Base-by-base conservation (phyloP, 306 rosid species). In the Begonia masoniana region DNA sequence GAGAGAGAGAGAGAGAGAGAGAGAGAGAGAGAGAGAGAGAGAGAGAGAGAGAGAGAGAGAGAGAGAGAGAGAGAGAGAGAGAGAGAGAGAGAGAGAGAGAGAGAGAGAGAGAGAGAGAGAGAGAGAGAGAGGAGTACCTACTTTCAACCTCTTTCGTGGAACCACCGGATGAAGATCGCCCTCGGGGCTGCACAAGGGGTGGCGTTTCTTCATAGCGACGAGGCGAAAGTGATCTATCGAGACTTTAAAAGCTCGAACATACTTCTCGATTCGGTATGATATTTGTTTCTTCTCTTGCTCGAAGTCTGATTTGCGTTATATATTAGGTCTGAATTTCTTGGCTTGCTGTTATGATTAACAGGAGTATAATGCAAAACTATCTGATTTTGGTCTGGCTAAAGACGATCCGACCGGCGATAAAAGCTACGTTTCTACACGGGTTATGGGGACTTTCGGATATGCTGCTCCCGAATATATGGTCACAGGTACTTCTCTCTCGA, bases 401-500 rank as follows among this genome's bases (percentile, higher is more conserved):
- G 99, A 86, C 43, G 99, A 95, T 51, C 99, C 99, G 4, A 81
- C 71, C 3, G 95, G 78, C 52, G 95, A 79, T 74, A 67, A 39
- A 62, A 92, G 99, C 68, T 74, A 92, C 57, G 99, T 92, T 74
- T 86, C 99, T 63, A 92, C 99, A 12, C 62, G 99, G 74, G 83
- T 92, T 41, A 92, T 92, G 99, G 99, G 99, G 55, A 92, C 99
- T 9, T 86, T 67, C 65, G 99, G 99, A 42, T 92, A 92, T 56
- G 96, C 99, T 9, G 99, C 99, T 35, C 99, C 99, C 2, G 99
- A 92, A 68, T 92, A 92, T 58, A 72, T 92, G 88, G 87, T 89
- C 47, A 86, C 99, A 77, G 99, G 99, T 86, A 86, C 46, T 19
- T 60, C 53, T 48, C 61, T 12, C 51, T 7, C 52, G 26, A 31